Conservation (phyloP, 768 basidiomycete species). For the Lentinula boryana region DNA sequence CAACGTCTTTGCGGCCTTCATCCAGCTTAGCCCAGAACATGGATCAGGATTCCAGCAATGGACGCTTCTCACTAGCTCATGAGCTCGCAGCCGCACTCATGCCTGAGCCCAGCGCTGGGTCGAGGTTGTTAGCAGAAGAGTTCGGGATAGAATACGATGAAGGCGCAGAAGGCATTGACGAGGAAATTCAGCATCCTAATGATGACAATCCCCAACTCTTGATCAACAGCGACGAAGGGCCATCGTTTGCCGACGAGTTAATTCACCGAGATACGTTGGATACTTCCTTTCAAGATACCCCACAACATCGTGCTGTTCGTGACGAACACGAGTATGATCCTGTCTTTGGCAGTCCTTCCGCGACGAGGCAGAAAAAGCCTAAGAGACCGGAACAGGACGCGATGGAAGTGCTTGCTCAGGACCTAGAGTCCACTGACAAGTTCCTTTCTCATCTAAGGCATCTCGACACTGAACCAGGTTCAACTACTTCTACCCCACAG, state of each 20-base stretch:
- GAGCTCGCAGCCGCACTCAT: conserved; percentile 83
- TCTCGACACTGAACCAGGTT: conserved; percentile 50
- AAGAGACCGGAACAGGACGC: conserved; percentile 47
- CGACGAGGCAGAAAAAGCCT: conserved; percentile 22
- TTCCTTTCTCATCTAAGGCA: conserved; percentile 69
- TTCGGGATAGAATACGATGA: conserved; percentile 89
- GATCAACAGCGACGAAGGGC: conserved; percentile 21
- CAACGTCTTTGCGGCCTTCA: conserved; percentile 42
- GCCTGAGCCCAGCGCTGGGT: conserved; percentile 78
- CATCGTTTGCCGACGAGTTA: conserved; percentile 42
- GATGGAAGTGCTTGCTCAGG: conserved; percentile 66
- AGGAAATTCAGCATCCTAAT: conserved; percentile 13
- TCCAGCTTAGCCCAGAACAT: conserved; percentile 28
- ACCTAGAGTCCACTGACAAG: conserved; percentile 71
- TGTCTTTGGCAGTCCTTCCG: conserved; percentile 31
- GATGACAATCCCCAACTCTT: conserved; percentile 24
- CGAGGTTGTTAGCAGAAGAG: conserved; percentile 78
- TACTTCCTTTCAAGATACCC: conserved; percentile 21
- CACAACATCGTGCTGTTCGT: conserved; percentile 22
- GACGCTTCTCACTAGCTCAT: conserved; percentile 73
- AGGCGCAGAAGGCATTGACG: conserved; percentile 78
- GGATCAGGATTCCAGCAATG: conserved; percentile 37
- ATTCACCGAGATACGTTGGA: conserved; percentile 18
- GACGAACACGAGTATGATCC: conserved; percentile 33
- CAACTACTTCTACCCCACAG: conserved; percentile 22